These are phyloP conservation scores for Pseudocercospora musae DNA, from an alignment of 2,329 filamentous ascomycete genomes.

Conservation along the genomic window DNA sequence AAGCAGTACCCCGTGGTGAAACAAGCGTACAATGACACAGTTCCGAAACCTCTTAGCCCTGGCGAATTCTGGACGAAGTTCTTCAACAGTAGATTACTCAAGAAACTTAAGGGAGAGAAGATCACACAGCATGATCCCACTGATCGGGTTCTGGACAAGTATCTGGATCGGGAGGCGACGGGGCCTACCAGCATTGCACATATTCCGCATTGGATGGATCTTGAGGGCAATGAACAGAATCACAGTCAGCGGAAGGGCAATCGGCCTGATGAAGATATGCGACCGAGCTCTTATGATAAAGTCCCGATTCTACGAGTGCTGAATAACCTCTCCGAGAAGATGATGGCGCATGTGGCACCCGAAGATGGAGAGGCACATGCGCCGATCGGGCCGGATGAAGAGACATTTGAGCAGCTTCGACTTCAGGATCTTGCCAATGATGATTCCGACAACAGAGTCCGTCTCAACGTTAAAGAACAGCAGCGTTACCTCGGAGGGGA, in stretches of 20 bases:
- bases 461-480: constrained; percentile 85
- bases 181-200: constrained; percentile 53
- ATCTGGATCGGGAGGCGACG: constrained; percentile 66
- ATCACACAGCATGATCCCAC: constrained; percentile 72
- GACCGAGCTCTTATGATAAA: constrained; percentile 68
- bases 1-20: constrained; percentile 88
- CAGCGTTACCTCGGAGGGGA: constrained; percentile 69
- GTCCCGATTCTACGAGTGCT: constrained; percentile 85
- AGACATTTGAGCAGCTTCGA: constrained; percentile 69
- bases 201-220: constrained; percentile 84
- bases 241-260: constrained; percentile 86
- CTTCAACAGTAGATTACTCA: constrained; percentile 85
- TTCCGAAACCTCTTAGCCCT: constrained; percentile 56
- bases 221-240: constrained; percentile 93
- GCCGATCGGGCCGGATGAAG: constrained; percentile 66
- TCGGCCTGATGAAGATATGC: constrained; percentile 84
- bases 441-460: constrained; percentile 70
- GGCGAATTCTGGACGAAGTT: constrained; percentile 89
- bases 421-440: constrained; percentile 77
- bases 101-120: constrained; percentile 86
- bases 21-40: constrained; percentile 87
- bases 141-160: constrained; percentile 81
- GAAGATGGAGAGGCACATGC: constrained; percentile 67
- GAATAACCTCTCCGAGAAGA: constrained; percentile 88
- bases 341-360: constrained; percentile 82